A percentile compares a stretch with the other conserved stretches of the same genome.
These are phyloP conservation scores for Geranium brycei DNA, from an alignment of 345 rosid species.

Conservation along the genomic window DNA sequence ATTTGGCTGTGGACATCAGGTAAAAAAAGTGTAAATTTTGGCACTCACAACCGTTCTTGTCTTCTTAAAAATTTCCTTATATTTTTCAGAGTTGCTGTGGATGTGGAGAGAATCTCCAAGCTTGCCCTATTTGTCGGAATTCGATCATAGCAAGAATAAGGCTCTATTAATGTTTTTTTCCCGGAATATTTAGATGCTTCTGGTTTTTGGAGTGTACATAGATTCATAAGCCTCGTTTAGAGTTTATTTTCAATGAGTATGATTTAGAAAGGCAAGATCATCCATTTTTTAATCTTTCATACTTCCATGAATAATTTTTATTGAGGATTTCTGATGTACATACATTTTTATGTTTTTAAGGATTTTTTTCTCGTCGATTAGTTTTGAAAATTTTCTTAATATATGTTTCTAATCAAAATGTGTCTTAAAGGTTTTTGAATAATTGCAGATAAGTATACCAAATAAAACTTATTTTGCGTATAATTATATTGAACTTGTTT, in stretches of 20 bases:
- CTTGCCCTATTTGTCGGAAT: slow-evolving; percentile 71
- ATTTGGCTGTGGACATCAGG: slow-evolving; percentile 87
- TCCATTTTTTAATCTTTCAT: no score
- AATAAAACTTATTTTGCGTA: no score
- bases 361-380: no score
- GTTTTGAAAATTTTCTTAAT: no score
- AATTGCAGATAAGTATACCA: no score
- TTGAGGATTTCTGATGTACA: background rate
- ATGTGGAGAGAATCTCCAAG: slow-evolving; percentile 53
- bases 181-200: background rate
- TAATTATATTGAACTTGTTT: no score
- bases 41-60: background rate
- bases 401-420: no score
- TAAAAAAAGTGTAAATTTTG: slow-evolving; percentile 4
- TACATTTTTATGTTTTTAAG: no score
- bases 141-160: slow-evolving; percentile 45
- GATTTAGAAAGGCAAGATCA: background rate
- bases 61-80: background rate
- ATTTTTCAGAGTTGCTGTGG: slow-evolving; percentile 44
- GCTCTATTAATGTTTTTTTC: slow-evolving; percentile 35
- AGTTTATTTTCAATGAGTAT: no score
- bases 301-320: background rate
- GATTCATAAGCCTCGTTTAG: background rate
- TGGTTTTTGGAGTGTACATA: background rate
- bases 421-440: no score